Percentiles rank a stretch among this genome's conserved stretches.
These are phyloP conservation scores for Stygiomarasmius scandens DNA, from an alignment of 1,284 basidiomycete species.

Conservation along the genomic window DNA sequence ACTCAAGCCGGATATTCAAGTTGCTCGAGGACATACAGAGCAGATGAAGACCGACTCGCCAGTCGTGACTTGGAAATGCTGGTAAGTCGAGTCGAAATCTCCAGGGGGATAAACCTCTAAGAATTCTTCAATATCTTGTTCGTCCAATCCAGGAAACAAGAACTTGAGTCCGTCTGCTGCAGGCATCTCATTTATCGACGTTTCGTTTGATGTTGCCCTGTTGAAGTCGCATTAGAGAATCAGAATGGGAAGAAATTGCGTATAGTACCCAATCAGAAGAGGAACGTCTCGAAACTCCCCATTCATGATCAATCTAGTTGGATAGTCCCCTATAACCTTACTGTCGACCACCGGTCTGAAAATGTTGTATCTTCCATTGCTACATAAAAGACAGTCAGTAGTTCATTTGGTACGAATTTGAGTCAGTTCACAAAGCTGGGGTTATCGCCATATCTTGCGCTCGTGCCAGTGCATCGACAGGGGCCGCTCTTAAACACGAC, in stretches of 20 bases:
- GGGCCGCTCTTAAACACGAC: constrained; percentile 49
- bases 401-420: constrained; percentile 25
- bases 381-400: constrained; percentile 21
- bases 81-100: constrained; percentile 40
- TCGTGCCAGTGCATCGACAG: constrained; percentile 48
- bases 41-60: constrained; percentile 54
- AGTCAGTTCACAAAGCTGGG: background rate
- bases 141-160: constrained; percentile 49
- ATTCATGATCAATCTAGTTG: constrained; percentile 44
- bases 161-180: constrained; percentile 37
- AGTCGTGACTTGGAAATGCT: constrained; percentile 45
- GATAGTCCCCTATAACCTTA: constrained; percentile 47
- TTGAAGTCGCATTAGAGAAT: background rate
- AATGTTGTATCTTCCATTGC: constrained; percentile 38
- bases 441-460: constrained; percentile 46
- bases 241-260: background rate
- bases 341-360: constrained; percentile 52
- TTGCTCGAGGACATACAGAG: constrained; percentile 40
- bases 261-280: constrained; percentile 56
- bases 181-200: constrained; percentile 41
- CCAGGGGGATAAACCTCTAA: constrained; percentile 36
- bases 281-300: constrained; percentile 51
- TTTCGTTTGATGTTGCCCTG: constrained; percentile 61
- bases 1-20: background rate
- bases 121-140: constrained; percentile 39